These are phyloP conservation scores for Magnolia kwangsiensis DNA, from an alignment of 164 flowering plant genomes.

Conservation along the genomic window DNA sequence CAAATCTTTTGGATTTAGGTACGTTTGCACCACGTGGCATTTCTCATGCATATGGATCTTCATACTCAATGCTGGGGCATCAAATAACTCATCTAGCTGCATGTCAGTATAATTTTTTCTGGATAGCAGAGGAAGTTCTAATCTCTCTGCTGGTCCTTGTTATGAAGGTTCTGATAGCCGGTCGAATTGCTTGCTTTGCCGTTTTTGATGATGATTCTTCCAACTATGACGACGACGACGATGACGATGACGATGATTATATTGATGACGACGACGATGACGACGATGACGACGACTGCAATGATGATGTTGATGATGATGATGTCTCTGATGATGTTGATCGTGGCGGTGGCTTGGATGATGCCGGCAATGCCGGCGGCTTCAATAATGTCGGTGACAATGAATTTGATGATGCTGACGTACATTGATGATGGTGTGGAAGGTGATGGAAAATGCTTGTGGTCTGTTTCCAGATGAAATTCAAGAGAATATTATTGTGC, in stretches of 20 bases:
- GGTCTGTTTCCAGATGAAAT: slow-evolving; percentile 1
- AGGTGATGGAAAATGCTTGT: slow-evolving; percentile 9
- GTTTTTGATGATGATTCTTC: slow-evolving; percentile 24
- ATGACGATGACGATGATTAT: slow-evolving; percentile 18
- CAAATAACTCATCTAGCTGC: not conserved
- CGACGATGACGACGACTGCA: slow-evolving; percentile 5
- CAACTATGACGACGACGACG: slow-evolving; percentile 9
- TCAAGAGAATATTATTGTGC: not conserved
- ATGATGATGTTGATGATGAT: not conserved
- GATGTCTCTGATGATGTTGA: slow-evolving; percentile 8
- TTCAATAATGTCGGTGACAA: slow-evolving; percentile 10
- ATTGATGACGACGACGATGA: slow-evolving; percentile 11
- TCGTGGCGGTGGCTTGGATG: not conserved
- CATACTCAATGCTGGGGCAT: not conserved
- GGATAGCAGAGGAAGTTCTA: slow-evolving; percentile 41
- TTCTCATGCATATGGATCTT: not conserved
- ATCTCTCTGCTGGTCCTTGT: slow-evolving; percentile 49
- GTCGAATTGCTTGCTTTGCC: slow-evolving; percentile 29
- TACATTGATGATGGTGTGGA: slow-evolving; percentile 12
- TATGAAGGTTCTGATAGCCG: slow-evolving; percentile 35
- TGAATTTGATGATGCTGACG: slow-evolving; percentile 15
- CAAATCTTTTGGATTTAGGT: not conserved
- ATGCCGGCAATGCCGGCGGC: slow-evolving; percentile 21
- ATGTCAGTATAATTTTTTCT: not conserved
- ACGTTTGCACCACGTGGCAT: not conserved